Conservation (phyloP, 805 yeast genomes). For the Zygotorulaspora sp. region DNA sequence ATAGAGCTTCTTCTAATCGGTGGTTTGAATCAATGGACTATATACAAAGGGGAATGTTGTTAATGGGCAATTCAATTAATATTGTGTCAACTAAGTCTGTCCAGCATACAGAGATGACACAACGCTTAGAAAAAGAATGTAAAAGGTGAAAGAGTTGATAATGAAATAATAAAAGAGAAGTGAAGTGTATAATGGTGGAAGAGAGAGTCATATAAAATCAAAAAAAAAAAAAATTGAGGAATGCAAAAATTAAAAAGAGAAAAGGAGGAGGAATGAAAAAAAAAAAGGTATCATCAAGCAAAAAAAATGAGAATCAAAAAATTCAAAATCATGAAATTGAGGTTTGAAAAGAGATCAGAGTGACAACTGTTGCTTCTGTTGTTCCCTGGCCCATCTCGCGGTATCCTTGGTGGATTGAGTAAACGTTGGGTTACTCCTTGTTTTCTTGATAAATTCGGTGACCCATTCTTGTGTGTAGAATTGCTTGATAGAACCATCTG, state of each 20-base stretch:
- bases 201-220: constrained; percentile 4
- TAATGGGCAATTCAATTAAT: too few relatives aligned
- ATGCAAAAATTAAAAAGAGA: constrained; percentile 11
- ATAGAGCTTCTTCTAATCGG: too few relatives aligned
- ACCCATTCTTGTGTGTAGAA: constrained; percentile 75
- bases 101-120: constrained; percentile 9
- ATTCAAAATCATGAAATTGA: constrained; percentile 2
- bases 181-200: constrained; percentile 13
- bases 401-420: constrained; percentile 72
- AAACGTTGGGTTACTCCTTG: constrained; percentile 59
- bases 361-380: constrained; percentile 33
- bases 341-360: too few relatives aligned
- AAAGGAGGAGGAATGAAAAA: constrained; percentile 10
- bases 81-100: constrained; percentile 6
- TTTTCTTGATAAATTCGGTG: constrained; percentile 64
- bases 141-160: constrained; percentile 6
- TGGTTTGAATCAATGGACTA: too few relatives aligned
- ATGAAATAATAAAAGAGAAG: constrained; percentile 12
- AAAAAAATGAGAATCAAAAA: constrained; percentile 10
- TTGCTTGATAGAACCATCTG: constrained; percentile 66
- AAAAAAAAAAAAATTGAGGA: constrained; percentile 5
- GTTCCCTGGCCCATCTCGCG: constrained; percentile 98
- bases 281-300: constrained; percentile 9
- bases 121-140: constrained; percentile 1
- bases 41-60: too few relatives aligned